Evolutionary conservation across 2,329 filamentous ascomycete species (phyloP).

Genomic region (Exophiala sp.): DNA sequence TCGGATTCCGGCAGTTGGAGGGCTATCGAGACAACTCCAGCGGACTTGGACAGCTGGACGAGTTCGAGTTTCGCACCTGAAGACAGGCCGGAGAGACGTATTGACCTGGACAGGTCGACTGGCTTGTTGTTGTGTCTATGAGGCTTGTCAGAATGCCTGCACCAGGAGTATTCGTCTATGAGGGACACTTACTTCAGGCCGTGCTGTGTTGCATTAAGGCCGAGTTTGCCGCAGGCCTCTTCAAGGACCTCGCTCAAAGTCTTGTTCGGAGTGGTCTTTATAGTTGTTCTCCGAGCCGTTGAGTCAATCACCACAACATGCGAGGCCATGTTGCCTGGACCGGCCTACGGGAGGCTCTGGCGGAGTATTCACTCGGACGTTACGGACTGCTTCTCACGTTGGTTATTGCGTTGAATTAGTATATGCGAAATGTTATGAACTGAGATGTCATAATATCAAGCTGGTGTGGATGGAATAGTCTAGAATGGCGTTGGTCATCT

Average conservation of each 20-base stretch:
- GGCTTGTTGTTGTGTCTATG: constrained; percentile 72
- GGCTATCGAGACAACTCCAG: constrained; percentile 80
- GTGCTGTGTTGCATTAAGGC: constrained; percentile 65
- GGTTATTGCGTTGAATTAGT: neutral
- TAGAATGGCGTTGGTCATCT: constrained; percentile 28
- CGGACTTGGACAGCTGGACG: constrained; percentile 76
- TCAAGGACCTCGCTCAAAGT: constrained; percentile 78
- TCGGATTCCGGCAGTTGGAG: constrained; percentile 74
- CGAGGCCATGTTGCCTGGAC: constrained; percentile 60
- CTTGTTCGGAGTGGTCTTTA: constrained; percentile 78
- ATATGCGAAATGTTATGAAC: neutral
- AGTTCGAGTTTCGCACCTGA: constrained; percentile 90
- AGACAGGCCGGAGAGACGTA: constrained; percentile 73
- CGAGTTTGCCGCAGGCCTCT: constrained; percentile 80
- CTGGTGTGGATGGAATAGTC: constrained; percentile 14
- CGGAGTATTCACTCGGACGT: constrained; percentile 2
- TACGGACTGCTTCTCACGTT: constrained; percentile 15
- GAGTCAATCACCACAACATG: constrained; percentile 84
- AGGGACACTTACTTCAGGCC: constrained; percentile 62
- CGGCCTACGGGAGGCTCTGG: neutral
- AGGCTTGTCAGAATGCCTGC: constrained; percentile 6
- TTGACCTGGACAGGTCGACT: constrained; percentile 77
- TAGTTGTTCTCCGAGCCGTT: constrained; percentile 65
- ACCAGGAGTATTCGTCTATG: neutral
- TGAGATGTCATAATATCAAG: neutral